These are phyloP conservation scores for Coprinellus micaceus DNA, from an alignment of 768 basidiomycete genomes.

Conservation along the genomic window DNA sequence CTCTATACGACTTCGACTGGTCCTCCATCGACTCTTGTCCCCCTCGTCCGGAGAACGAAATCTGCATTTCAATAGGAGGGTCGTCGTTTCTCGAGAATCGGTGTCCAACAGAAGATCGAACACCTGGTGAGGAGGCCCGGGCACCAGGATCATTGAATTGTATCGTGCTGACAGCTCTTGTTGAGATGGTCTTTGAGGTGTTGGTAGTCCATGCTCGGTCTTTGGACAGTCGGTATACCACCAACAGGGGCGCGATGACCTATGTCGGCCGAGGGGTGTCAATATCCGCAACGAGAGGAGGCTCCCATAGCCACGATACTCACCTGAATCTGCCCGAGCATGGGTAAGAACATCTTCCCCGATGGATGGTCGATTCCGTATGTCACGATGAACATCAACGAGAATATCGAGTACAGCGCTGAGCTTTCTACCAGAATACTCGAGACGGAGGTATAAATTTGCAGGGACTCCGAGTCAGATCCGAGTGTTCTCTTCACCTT, in stretches of 20 bases:
- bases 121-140: too few relatives aligned
- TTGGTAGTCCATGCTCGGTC: not conserved
- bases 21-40: too few relatives aligned
- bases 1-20: too few relatives aligned
- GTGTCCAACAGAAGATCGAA: too few relatives aligned
- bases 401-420: not conserved
- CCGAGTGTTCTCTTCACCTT: not conserved
- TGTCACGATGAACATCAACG: not conserved
- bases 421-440: not conserved
- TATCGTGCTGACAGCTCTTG: too few relatives aligned
- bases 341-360: not conserved
- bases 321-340: not conserved
- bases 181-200: not conserved
- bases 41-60: too few relatives aligned
- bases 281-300: not conserved
- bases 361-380: not conserved
- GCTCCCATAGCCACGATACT: not conserved
- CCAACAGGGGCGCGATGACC: not conserved
- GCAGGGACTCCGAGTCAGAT: not conserved
- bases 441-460: not conserved
- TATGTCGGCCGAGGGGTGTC: not conserved
- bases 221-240: not conserved
- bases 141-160: too few relatives aligned
- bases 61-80: too few relatives aligned
- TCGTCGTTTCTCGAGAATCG: too few relatives aligned